phyloP scores from a whole-genome alignment of 1,284 basidiomycete species.

The Ustilago curta region DNA sequence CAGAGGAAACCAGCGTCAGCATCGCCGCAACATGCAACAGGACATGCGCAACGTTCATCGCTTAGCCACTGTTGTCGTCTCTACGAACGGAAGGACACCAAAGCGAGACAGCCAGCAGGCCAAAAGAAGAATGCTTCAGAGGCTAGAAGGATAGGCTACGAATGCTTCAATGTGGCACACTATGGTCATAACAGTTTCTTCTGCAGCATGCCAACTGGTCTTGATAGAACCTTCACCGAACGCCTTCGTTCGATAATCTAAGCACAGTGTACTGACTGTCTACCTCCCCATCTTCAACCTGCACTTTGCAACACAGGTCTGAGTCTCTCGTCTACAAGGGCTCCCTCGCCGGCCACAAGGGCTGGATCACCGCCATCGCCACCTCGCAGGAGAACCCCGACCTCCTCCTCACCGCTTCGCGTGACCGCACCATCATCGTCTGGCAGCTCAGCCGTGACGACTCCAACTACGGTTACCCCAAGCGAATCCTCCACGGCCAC shows the following conservation, averaged over 20 bases:
- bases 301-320: conserved; percentile 28
- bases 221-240: not conserved
- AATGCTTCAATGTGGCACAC: not conserved
- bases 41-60: no score
- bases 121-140: no score
- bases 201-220: conserved; percentile 4
- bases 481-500: conserved; percentile 97
- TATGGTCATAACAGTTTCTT: not conserved
- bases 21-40: no score
- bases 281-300: not conserved
- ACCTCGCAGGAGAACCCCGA: conserved; percentile 96
- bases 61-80: no score
- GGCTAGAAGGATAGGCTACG: not conserved
- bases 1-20: no score
- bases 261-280: conserved; percentile 16
- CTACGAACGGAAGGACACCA: no score
- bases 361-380: conserved; percentile 91
- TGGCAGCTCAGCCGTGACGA: conserved; percentile 99
- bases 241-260: not conserved
- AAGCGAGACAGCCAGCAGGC: no score
- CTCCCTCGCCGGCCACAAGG: conserved; percentile 90
- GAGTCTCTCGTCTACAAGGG: conserved; percentile 68
- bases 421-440: conserved; percentile 99
- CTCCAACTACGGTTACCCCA: conserved; percentile 71
- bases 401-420: conserved; percentile 95